A percentile compares a stretch with the other conserved stretches of the same genome.
Evolutionary conservation across 2,329 filamentous ascomycete species (phyloP).

Genomic region (Catunica adiposa): DNA sequence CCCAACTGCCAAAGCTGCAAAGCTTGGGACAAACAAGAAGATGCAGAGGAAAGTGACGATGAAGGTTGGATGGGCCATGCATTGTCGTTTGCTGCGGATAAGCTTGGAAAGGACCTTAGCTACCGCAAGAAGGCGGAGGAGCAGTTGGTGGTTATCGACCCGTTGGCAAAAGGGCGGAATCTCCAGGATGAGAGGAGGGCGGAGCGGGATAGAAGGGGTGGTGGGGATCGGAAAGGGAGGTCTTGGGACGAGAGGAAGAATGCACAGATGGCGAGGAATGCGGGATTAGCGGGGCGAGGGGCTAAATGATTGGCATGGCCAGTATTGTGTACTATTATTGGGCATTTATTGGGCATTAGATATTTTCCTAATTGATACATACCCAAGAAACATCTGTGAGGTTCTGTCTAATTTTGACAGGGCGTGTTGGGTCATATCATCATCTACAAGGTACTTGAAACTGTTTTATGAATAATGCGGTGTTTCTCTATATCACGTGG

Average conservation of each 20-base stretch:
- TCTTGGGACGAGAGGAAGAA: slow-evolving; percentile 42
- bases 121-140: slow-evolving; percentile 87
- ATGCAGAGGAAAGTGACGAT: slow-evolving; percentile 28
- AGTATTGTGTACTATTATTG: no score
- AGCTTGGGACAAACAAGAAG: slow-evolving; percentile 56
- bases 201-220: slow-evolving; percentile 36
- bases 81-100: slow-evolving; percentile 75
- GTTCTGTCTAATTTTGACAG: no score
- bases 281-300: slow-evolving; percentile 39
- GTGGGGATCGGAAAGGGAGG: slow-evolving; percentile 28
- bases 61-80: slow-evolving; percentile 74
- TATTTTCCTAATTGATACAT: no score
- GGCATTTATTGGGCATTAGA: no score
- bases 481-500: no score
- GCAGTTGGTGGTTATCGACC: slow-evolving; percentile 84
- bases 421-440: no score
- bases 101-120: slow-evolving; percentile 74
- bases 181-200: slow-evolving; percentile 48
- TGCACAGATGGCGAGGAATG: slow-evolving; percentile 36
- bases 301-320: slow-evolving; percentile 27
- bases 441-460: no score
- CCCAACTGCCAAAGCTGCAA: slow-evolving; percentile 85
- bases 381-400: no score
- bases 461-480: no score
- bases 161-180: slow-evolving; percentile 62